A percentile compares a stretch with the other conserved stretches of the same genome.
phyloP scores from a whole-genome alignment of 805 yeast genomes.

The Hermanozyma aechmeae region DNA sequence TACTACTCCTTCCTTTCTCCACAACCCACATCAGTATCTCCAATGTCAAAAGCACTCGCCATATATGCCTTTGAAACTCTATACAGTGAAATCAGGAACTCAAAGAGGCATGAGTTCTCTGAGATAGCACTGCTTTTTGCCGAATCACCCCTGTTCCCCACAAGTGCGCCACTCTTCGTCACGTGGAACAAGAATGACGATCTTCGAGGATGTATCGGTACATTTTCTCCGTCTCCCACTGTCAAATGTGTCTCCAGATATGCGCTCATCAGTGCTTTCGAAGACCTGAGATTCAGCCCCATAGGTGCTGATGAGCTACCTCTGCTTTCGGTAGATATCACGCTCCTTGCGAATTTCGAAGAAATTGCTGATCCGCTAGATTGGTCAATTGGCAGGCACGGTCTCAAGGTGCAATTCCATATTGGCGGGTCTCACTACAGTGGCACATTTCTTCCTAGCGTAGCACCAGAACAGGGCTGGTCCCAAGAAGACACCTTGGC shows the following conservation, averaged over 20 bases:
- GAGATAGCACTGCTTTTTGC: neutral
- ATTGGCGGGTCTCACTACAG: slow-evolving; percentile 32
- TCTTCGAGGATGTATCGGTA: slow-evolving; percentile 91
- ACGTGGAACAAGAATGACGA: slow-evolving; percentile 63
- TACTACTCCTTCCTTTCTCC: neutral
- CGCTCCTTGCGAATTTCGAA: slow-evolving; percentile 54
- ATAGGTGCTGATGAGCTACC: slow-evolving; percentile 48
- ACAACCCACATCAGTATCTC: neutral
- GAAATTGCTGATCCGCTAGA: slow-evolving; percentile 43
- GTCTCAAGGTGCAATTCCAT: slow-evolving; percentile 53
- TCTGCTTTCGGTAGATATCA: slow-evolving; percentile 47
- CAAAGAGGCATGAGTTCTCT: slow-evolving; percentile 1
- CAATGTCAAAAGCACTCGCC: slow-evolving; percentile 29
- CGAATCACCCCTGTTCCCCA: slow-evolving; percentile 1
- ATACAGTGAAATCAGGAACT: slow-evolving; percentile 12
- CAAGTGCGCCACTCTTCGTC: slow-evolving; percentile 58
- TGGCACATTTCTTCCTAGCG: slow-evolving; percentile 87
- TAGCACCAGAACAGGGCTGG: slow-evolving; percentile 86
- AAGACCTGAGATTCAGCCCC: slow-evolving; percentile 73
- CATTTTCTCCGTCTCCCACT: slow-evolving; percentile 51
- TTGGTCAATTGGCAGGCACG: slow-evolving; percentile 82
- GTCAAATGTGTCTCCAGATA: slow-evolving; percentile 53
- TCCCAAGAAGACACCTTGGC: slow-evolving; percentile 58
- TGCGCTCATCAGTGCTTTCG: slow-evolving; percentile 54
- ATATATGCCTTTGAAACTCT: slow-evolving; percentile 29